A percentile compares a stretch with the other conserved stretches of the same genome.
Conservation (phyloP, 1,284 basidiomycete genomes). For the Leccinum fallax region DNA sequence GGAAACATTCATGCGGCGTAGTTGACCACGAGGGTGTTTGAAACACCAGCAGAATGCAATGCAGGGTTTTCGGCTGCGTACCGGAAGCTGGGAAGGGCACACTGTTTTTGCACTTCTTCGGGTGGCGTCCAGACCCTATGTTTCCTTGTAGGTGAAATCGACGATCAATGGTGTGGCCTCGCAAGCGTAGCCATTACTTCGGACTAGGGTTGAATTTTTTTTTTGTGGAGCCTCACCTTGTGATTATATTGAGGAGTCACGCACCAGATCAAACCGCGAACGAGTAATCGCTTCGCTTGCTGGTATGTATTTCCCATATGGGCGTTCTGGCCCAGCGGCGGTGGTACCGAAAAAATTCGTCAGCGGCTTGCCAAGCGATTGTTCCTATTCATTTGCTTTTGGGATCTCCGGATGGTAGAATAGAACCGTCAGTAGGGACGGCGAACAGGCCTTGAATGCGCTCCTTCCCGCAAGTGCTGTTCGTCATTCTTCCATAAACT, state of each 20-base stretch:
- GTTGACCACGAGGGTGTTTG: constrained; percentile 16
- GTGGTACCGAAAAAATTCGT: constrained; percentile 3
- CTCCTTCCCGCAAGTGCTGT: constrained; percentile 14
- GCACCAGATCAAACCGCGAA: neutral
- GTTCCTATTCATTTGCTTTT: neutral
- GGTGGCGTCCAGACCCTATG: constrained; percentile 21
- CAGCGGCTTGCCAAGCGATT: neutral
- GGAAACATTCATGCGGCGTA: constrained; percentile 17
- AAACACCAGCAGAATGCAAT: constrained; percentile 12
- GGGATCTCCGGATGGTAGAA: constrained; percentile 18
- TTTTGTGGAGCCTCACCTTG: neutral
- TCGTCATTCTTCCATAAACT: constrained; percentile 13
- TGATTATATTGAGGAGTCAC: neutral
- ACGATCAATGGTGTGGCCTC: constrained; percentile 23
- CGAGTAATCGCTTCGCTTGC: constrained; percentile 7
- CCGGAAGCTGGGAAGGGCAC: constrained; percentile 4
- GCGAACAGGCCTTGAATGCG: constrained; percentile 5
- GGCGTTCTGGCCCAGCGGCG: neutral
- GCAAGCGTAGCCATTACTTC: constrained; percentile 15
- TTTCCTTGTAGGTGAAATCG: constrained; percentile 18
- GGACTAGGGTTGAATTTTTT: constrained; percentile 1
- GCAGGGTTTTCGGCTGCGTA: constrained; percentile 10
- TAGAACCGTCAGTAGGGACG: constrained; percentile 8
- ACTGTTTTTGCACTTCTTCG: constrained; percentile 12
- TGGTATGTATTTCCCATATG: constrained; percentile 1